phyloP scores from a whole-genome alignment of 805 yeast species.

The Myxozyma sirexii region DNA sequence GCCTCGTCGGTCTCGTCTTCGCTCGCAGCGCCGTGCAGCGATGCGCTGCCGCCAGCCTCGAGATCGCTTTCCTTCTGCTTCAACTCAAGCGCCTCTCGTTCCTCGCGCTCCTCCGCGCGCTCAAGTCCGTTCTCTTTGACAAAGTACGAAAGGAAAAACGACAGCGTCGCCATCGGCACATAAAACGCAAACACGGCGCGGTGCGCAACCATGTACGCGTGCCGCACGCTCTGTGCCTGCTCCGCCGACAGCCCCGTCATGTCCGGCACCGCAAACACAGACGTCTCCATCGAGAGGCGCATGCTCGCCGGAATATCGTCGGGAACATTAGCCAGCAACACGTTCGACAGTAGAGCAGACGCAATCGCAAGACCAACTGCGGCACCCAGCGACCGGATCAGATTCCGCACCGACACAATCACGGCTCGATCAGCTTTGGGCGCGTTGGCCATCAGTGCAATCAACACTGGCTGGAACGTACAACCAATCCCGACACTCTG shows the following conservation, averaged over 20 bases:
- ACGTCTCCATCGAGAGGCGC: constrained; percentile 9
- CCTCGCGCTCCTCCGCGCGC: constrained; percentile 8
- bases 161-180: constrained; percentile 20
- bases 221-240: constrained; percentile 18
- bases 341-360: constrained; percentile 36
- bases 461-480: constrained; percentile 58
- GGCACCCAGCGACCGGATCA: constrained; percentile 63
- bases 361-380: constrained; percentile 58
- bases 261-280: constrained; percentile 29
- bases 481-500: constrained; percentile 53
- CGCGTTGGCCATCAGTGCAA: constrained; percentile 59
- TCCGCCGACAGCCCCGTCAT: constrained; percentile 7
- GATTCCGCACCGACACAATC: constrained; percentile 59
- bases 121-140: constrained; percentile 30
- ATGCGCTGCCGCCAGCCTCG: background rate
- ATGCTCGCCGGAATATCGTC: constrained; percentile 9
- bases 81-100: background rate
- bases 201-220: constrained; percentile 30
- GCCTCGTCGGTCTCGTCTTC: background rate
- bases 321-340: constrained; percentile 21
- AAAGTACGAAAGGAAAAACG: constrained; percentile 24
- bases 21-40: background rate
- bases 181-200: constrained; percentile 29
- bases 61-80: background rate
- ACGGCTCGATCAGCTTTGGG: constrained; percentile 58